These are phyloP conservation scores for Theileria orientalis DNA, from an alignment of 169 alveolate genomes.

Conservation along the genomic window DNA sequence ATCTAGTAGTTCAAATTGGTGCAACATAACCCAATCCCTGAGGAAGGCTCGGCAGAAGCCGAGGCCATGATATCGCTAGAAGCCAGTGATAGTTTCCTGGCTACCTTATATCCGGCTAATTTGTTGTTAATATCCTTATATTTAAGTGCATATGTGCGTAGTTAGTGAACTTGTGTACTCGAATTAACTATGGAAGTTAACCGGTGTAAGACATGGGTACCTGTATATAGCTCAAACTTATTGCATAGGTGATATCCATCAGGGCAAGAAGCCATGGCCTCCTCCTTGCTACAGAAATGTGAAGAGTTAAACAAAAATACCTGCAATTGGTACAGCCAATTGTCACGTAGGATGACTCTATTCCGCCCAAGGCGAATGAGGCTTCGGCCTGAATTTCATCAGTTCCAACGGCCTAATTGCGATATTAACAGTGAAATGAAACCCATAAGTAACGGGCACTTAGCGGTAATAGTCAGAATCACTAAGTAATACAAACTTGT, in stretches of 20 bases:
- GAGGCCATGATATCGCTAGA: constrained; percentile 55
- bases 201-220: constrained; percentile 22
- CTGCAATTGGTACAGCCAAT: constrained; percentile 86
- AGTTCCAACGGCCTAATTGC: constrained; percentile 57
- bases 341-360: constrained; percentile 82
- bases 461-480: too few relatives aligned
- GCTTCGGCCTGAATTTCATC: constrained; percentile 70
- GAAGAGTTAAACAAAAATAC: constrained; percentile 34
- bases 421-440: neutral
- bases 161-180: too few relatives aligned
- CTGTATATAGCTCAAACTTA: constrained; percentile 75
- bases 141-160: too few relatives aligned
- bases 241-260: constrained; percentile 85
- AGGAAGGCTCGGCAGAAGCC: constrained; percentile 66
- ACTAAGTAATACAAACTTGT: constrained; percentile 28
- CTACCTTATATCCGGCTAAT: constrained; percentile 60
- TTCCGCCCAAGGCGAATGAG: constrained; percentile 74
- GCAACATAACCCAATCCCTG: constrained; percentile 62
- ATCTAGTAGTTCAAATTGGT: constrained; percentile 48
- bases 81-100: constrained; percentile 51
- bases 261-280: constrained; percentile 80
- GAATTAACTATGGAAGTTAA: neutral
- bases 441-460: neutral
- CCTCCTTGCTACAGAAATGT: constrained; percentile 65
- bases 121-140: too few relatives aligned